Conservation (phyloP, 2,329 filamentous ascomycete genomes). For the Epichloe sibirici region DNA sequence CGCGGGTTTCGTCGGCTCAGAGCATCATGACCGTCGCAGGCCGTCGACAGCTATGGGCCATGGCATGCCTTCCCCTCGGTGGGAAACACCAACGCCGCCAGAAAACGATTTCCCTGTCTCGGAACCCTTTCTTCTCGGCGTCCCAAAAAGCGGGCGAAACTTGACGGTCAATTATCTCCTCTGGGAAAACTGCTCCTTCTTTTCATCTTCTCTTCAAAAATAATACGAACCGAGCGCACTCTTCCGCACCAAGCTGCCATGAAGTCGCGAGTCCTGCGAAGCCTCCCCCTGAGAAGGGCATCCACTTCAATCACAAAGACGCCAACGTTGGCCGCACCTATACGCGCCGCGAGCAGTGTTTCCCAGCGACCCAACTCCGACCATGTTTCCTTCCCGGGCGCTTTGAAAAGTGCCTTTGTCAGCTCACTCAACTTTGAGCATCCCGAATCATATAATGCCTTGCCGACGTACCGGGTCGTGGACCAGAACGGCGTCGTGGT, state of each 20-base stretch:
- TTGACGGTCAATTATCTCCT: background rate
- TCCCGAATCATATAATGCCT: constrained; percentile 58
- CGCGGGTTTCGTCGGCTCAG: constrained; percentile 25
- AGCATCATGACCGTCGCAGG: constrained; percentile 4
- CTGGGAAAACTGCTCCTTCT: background rate
- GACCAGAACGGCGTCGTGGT: constrained; percentile 79
- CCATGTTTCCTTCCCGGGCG: constrained; percentile 74
- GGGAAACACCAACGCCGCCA: background rate
- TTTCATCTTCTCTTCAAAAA: no score
- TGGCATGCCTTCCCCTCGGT: constrained; percentile 1
- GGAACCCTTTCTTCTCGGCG: background rate
- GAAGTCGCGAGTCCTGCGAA: constrained; percentile 22
- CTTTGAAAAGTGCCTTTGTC: constrained; percentile 87
- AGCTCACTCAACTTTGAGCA: constrained; percentile 64
- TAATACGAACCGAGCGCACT: background rate
- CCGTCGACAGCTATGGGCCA: constrained; percentile 5
- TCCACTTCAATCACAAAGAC: constrained; percentile 10
- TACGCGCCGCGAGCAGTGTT: constrained; percentile 34
- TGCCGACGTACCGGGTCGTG: constrained; percentile 85
- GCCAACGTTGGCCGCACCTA: constrained; percentile 11
- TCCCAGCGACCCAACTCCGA: constrained; percentile 44
- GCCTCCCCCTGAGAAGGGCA: constrained; percentile 17
- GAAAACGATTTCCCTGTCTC: background rate
- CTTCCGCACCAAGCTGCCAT: constrained; percentile 11
- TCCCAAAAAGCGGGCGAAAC: no score